Evolutionary conservation across 768 basidiomycete genomes (phyloP).

Genomic region (Kwoniella sp.): DNA sequence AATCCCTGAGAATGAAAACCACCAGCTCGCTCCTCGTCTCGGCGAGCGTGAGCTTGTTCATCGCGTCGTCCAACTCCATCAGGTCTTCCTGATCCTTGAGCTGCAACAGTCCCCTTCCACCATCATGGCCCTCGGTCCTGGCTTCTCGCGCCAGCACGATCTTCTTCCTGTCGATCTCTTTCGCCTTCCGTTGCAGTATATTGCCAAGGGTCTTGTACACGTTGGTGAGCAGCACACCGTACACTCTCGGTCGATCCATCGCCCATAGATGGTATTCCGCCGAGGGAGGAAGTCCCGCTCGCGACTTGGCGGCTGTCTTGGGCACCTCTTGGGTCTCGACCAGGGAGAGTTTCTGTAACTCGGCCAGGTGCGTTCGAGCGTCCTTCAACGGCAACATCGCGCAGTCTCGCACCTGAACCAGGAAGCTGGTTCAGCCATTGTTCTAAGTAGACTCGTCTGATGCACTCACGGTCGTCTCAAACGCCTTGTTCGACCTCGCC

Average conservation of each 20-base stretch:
- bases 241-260: constrained; percentile 79
- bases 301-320: constrained; percentile 81
- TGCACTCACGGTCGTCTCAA: constrained; percentile 79
- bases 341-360: constrained; percentile 72
- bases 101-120: constrained; percentile 65
- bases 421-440: too few species aligned
- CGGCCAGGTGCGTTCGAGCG: constrained; percentile 71
- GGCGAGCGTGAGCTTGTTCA: constrained; percentile 69
- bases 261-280: constrained; percentile 66
- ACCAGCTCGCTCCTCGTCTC: constrained; percentile 83
- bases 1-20: constrained; percentile 82
- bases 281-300: constrained; percentile 49
- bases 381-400: constrained; percentile 90
- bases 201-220: constrained; percentile 90
- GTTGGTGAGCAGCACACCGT: constrained; percentile 67
- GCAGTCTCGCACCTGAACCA: constrained; percentile 83
- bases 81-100: constrained; percentile 72
- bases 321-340: constrained; percentile 92
- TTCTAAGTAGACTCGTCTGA: too few species aligned
- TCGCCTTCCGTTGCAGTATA: constrained; percentile 65
- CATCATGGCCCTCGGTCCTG: constrained; percentile 70
- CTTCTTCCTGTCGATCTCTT: constrained; percentile 68
- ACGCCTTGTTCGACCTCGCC: constrained; percentile 79
- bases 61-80: constrained; percentile 67
- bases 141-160: constrained; percentile 76